Percentiles rank a stretch among this genome's conserved stretches.
Evolutionary conservation across 208 protist species (phyloP).

Genomic region (Wallacemonas collosoma): DNA sequence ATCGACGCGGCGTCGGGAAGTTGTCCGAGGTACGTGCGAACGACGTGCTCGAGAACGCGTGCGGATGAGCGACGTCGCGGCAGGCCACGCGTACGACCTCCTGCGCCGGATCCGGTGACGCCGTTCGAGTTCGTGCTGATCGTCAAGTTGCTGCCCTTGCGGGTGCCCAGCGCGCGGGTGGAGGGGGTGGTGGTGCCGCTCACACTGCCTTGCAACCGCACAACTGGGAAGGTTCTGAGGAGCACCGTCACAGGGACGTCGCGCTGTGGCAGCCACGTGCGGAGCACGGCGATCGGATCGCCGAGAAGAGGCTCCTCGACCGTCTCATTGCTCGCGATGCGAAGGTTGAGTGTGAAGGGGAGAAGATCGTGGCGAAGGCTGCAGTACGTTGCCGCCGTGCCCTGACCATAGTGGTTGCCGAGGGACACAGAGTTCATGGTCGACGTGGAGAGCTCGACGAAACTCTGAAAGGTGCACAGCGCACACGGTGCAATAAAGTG

Average conservation of each 20-base stretch:
- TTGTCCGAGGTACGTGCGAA: slow-evolving; percentile 53
- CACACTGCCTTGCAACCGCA: slow-evolving; percentile 21
- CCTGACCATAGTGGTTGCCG: slow-evolving; percentile 84
- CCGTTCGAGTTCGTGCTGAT: slow-evolving; percentile 1
- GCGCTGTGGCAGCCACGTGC: slow-evolving; percentile 31
- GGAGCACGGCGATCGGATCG: slow-evolving; percentile 66
- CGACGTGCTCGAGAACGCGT: slow-evolving; percentile 56
- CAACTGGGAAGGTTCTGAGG: slow-evolving; percentile 30
- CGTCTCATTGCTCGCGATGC: slow-evolving; percentile 33
- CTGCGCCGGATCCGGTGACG: not conserved
- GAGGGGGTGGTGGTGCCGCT: slow-evolving; percentile 11
- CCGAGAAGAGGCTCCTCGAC: slow-evolving; percentile 76
- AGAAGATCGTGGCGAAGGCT: slow-evolving; percentile 71
- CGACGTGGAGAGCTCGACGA: slow-evolving; percentile 64
- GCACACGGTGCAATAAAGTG: slow-evolving; percentile 69
- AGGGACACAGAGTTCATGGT: slow-evolving; percentile 77
- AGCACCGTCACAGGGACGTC: slow-evolving; percentile 34
- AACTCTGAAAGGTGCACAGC: slow-evolving; percentile 66
- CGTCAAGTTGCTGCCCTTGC: not conserved
- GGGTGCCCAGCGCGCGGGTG: not conserved
- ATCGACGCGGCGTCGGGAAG: slow-evolving; percentile 52
- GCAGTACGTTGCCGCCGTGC: slow-evolving; percentile 76
- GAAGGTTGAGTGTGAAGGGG: slow-evolving; percentile 65
- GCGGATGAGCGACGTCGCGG: slow-evolving; percentile 24
- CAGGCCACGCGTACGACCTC: slow-evolving; percentile 6